Evolutionary conservation across 495 filamentous ascomycete species (phyloP).

Genomic region (Talaromyces trachyspermus): DNA sequence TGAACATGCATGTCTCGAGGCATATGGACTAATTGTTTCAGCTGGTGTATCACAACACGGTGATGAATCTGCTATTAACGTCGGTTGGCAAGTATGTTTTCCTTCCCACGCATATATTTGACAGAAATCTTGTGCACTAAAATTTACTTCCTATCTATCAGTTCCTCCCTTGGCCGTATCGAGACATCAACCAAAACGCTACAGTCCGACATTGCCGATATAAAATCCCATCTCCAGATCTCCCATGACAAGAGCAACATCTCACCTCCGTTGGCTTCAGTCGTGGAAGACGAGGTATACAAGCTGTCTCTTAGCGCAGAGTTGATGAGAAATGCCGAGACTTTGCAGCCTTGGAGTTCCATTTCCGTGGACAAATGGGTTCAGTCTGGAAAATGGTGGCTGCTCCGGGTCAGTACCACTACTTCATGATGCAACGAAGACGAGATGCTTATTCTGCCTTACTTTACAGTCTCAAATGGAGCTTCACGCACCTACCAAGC

Average conservation of each 20-base stretch:
- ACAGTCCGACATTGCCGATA: not conserved
- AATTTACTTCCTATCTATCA: too few species aligned
- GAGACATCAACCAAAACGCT: not conserved
- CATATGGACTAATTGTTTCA: not conserved
- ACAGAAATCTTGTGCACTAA: not conserved
- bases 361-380: not conserved
- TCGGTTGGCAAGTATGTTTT: not conserved
- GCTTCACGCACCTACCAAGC: not conserved
- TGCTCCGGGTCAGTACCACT: not conserved
- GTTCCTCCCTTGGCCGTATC: not conserved
- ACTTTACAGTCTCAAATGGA: too few species aligned
- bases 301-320: not conserved
- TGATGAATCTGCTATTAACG: not conserved
- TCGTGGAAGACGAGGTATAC: not conserved
- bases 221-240: not conserved
- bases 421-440: too few species aligned
- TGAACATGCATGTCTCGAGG: not conserved
- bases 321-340: not conserved
- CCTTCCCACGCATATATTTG: not conserved
- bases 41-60: not conserved
- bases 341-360: not conserved
- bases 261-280: not conserved
- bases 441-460: too few species aligned
- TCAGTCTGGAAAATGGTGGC: not conserved
- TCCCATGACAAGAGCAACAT: not conserved